phyloP scores from a whole-genome alignment of 176 grass and related monocot genomes.

The Bonia amplexicaulis region DNA sequence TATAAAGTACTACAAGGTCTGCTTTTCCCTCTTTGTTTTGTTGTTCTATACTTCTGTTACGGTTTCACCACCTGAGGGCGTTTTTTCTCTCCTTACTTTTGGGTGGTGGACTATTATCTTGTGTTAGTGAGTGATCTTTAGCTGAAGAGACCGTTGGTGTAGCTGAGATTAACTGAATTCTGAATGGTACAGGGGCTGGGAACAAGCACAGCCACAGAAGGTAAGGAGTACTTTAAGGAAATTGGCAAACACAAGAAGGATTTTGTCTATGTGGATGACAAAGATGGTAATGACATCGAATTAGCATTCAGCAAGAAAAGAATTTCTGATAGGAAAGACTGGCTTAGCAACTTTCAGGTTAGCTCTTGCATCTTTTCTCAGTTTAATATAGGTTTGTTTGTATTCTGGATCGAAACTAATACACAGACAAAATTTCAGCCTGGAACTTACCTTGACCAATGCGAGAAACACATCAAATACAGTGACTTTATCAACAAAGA shows the following conservation, averaged over 20 bases:
- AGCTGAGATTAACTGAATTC: neutral
- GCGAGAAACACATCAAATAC: slow-evolving; percentile 55
- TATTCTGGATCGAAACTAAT: slow-evolving; percentile 14
- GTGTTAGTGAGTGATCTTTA: neutral
- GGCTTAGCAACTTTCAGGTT: slow-evolving; percentile 80
- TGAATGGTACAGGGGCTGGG: slow-evolving; percentile 58
- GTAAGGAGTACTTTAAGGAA: slow-evolving; percentile 51
- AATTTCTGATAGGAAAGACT: slow-evolving; percentile 62
- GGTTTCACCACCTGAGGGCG: neutral
- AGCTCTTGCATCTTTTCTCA: neutral
- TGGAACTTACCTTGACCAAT: slow-evolving; percentile 73
- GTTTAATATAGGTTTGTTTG: neutral
- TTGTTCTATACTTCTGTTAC: neutral
- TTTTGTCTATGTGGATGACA: slow-evolving; percentile 57
- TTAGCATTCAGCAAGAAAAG: slow-evolving; percentile 93
- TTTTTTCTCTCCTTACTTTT: neutral
- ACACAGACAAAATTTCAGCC: slow-evolving; percentile 33
- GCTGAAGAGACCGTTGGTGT: neutral
- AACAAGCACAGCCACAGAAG: slow-evolving; percentile 76
- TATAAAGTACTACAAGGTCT: slow-evolving; percentile 92
- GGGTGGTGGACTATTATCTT: neutral
- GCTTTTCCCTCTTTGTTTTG: neutral
- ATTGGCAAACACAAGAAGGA: slow-evolving; percentile 59
- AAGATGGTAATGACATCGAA: slow-evolving; percentile 66
- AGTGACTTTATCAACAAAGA: slow-evolving; percentile 96